Base-by-base conservation (phyloP, 2,329 filamentous ascomycete species). In the Kalaharituber pfeilii region DNA sequence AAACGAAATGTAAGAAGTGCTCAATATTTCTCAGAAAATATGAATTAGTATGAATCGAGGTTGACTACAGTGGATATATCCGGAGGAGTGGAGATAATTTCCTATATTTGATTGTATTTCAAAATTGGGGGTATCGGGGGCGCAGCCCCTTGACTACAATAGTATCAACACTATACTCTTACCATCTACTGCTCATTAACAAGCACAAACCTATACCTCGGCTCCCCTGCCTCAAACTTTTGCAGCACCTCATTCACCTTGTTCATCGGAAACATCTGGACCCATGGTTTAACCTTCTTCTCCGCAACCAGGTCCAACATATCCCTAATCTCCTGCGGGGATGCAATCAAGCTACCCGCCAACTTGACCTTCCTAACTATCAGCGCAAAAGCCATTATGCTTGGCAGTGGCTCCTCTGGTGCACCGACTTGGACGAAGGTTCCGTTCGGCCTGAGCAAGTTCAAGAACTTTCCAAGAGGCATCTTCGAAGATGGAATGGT, bases 381-480 rank as follows among this genome's bases (percentile, higher is more conserved):
- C 55, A 85, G 67, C 2, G 73, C 69, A 61, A 77, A 79, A 5
- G 75, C 76, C 59, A 69, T 72, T 60, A 84, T 71, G 2, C 69
- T 67, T 3, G 77, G 78, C 1, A 74, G 61, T 51, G 68, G 67
- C 66, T 70, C 68, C 62, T 86, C 82, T 0, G 82, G 81, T 1
- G 75, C 75, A 26, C 81, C 81, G 50, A 86, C 73, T 66, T 83
- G 78, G 54, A 83, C 73, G 61, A 83, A 79, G 13, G 71, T 71
- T 4, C 81, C 81, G 50, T 77, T 73, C 15, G 72, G 67, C 56
- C 74, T 71, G 29, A 85, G 69, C 8, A 86, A 70, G 13, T 68
- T 62, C 54, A 86, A 69, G 66, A 84, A 85, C 49, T 75, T 68
- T 51, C 68, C 65, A 24, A 84, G 64, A 0, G 80, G 80, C 79